Evolutionary conservation across 441 rosid species (phyloP).

Genomic region (Aquilaria agallochum): DNA sequence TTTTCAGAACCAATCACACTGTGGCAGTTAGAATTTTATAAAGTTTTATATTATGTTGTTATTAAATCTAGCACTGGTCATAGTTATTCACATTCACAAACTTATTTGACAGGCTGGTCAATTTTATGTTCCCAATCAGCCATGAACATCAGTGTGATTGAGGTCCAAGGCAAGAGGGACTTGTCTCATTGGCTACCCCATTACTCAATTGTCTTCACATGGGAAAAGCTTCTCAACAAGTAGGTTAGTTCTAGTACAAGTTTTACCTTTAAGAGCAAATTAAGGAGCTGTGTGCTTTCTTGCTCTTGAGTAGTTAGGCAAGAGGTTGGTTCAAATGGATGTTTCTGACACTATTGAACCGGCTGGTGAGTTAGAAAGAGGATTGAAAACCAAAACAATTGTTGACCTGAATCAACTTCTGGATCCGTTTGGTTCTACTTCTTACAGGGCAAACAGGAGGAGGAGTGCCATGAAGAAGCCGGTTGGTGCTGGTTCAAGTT

Average conservation of each 20-base stretch:
- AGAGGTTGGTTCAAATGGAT: constrained; percentile 33
- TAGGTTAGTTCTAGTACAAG: constrained; percentile 33
- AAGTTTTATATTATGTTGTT: no score
- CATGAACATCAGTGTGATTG: constrained; percentile 28
- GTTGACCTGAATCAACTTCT: constrained; percentile 27
- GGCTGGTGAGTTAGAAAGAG: constrained; percentile 29
- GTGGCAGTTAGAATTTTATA: no score
- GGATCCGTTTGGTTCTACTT: constrained; percentile 23
- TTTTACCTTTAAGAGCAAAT: not conserved
- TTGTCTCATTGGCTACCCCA: constrained; percentile 9
- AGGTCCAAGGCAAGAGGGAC: constrained; percentile 16
- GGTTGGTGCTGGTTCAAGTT: constrained; percentile 40
- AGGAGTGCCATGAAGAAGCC: constrained; percentile 80
- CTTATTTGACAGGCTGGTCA: no score
- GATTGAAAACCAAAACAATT: constrained; percentile 22
- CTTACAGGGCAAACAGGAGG: constrained; percentile 34
- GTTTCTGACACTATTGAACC: constrained; percentile 61
- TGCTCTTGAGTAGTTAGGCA: constrained; percentile 17
- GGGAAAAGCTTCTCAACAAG: constrained; percentile 28
- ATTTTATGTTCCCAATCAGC: constrained; percentile 1
- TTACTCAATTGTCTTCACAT: constrained; percentile 22
- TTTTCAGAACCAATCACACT: no score
- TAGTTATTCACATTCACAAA: no score
- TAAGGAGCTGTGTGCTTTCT: constrained; percentile 7
- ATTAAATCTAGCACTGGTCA: no score